These are phyloP conservation scores for Bipolaris victoriae DNA, from an alignment of 2,329 filamentous ascomycete species.

Conservation along the genomic window DNA sequence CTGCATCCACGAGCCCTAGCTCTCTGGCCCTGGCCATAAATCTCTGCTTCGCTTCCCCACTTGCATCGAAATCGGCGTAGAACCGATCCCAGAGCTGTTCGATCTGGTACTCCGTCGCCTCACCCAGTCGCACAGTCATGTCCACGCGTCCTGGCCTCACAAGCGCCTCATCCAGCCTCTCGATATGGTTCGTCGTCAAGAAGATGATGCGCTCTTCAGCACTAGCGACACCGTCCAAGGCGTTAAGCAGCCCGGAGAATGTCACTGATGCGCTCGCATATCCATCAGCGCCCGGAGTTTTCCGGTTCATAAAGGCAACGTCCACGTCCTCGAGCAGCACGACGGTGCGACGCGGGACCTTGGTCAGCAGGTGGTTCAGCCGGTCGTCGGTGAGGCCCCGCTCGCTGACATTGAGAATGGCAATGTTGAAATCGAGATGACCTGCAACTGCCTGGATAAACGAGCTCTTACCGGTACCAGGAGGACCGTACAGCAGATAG, in stretches of 20 bases:
- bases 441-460: slow-evolving; percentile 96
- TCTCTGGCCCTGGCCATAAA: slow-evolving; percentile 75
- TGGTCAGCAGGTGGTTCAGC: slow-evolving; percentile 82
- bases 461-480: slow-evolving; percentile 90
- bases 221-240: slow-evolving; percentile 84
- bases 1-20: slow-evolving; percentile 71
- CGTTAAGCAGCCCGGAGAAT: slow-evolving; percentile 82
- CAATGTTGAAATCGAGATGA: slow-evolving; percentile 90
- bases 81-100: slow-evolving; percentile 91
- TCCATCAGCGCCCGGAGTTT: slow-evolving; percentile 77
- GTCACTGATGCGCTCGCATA: slow-evolving; percentile 89
- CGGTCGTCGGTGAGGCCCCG: slow-evolving; percentile 88
- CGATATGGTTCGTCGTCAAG: slow-evolving; percentile 92
- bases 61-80: slow-evolving; percentile 79
- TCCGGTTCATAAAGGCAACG: slow-evolving; percentile 84
- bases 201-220: slow-evolving; percentile 94
- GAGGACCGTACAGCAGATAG: slow-evolving; percentile 87
- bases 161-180: slow-evolving; percentile 84
- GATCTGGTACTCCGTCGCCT: slow-evolving; percentile 86
- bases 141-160: slow-evolving; percentile 92
- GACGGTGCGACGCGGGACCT: slow-evolving; percentile 81
- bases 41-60: slow-evolving; percentile 65
- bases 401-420: slow-evolving; percentile 89
- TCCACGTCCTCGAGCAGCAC: slow-evolving; percentile 89
- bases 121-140: slow-evolving; percentile 87